Evolutionary conservation across 257 asterid species (phyloP).

Genomic region (Coffea eugenioides): DNA sequence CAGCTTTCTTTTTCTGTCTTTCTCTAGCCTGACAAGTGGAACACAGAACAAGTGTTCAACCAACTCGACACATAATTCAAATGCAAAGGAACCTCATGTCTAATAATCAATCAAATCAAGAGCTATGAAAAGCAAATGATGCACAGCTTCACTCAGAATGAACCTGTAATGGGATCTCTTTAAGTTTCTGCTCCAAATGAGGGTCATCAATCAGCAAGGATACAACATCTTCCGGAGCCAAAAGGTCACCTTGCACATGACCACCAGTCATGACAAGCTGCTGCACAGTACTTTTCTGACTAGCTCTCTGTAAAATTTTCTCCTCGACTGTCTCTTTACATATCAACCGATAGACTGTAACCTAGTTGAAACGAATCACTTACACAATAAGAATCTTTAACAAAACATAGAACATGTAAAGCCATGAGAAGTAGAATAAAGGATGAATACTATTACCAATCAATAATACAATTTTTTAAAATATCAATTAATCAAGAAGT

Average conservation of each 20-base stretch:
- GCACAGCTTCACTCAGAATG: not conserved
- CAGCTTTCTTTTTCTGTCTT: constrained; percentile 82
- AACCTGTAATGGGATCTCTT: constrained; percentile 94
- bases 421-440: constrained; percentile 1
- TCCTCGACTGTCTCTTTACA: constrained; percentile 97
- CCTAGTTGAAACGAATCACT: constrained; percentile 44
- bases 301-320: constrained; percentile 89
- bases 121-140: not conserved
- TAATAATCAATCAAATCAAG: not conserved
- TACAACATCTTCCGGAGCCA: constrained; percentile 97
- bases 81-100: constrained; percentile 8
- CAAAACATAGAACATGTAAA: not conserved
- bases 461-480: not conserved
- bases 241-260: constrained; percentile 95
- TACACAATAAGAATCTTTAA: constrained; percentile 17
- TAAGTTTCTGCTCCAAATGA: constrained; percentile 85
- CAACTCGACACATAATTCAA: constrained; percentile 1
- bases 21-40: constrained; percentile 71
- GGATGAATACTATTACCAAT: not conserved
- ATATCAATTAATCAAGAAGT: not conserved
- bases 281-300: constrained; percentile 94
- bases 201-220: constrained; percentile 89
- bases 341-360: constrained; percentile 89
- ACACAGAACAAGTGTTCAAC: constrained; percentile 3
- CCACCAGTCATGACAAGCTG: constrained; percentile 99